Base-by-base conservation (phyloP, 2,329 filamentous ascomycete genomes). In the Penicillium sp. region DNA sequence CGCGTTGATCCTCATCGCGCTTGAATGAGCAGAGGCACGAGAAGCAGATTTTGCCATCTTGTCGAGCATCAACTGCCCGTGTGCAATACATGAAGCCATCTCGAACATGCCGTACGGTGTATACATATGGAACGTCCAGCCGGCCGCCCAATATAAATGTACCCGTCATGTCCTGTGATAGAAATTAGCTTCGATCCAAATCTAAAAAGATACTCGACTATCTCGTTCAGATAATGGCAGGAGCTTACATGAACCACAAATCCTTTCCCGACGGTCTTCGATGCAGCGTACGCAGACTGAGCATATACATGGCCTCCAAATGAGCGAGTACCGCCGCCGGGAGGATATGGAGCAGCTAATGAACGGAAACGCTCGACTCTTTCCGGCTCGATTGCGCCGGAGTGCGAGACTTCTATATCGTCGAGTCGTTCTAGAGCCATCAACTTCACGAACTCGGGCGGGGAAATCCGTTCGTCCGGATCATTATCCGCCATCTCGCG, bases 261-360 rank as follows among this genome's bases (percentile, higher is more conserved):
- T 2, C 78, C 80, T 25, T 71, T 66, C 5, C 60, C 62, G 11
- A 82, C 77, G 1, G 80, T 83, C 54, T 81, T 76, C 8, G 77
- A 76, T 8, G 81, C 80, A 14, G 80, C 80, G 70, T 78, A 83
- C 14, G 77, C 79, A 28, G 80, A 76, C 64, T 83, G 81, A n/a
- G 78, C 76, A 57, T 77, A 82, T 4, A 82, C 79, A 67, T 83
- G 79, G 1, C 80, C 80, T 11, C 80, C 80, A 63, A 81, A 82
- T 0, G 79, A 75, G 13, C 73, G 68, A 2, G 68, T 69, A 14
- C 70, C 64, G 6, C 66, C 68, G 3, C 71, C 75, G 0, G 78
- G 77, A 10, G 73, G 69, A 54, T 74, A 80, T 2, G 70, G 70
- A 4, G 45, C 44, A 31, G 67, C 57, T 13, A 65, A 39, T 1